Percentiles rank a stretch among this genome's conserved stretches.
Conservation (phyloP, 768 basidiomycete genomes). For the Agaricus blazei region DNA sequence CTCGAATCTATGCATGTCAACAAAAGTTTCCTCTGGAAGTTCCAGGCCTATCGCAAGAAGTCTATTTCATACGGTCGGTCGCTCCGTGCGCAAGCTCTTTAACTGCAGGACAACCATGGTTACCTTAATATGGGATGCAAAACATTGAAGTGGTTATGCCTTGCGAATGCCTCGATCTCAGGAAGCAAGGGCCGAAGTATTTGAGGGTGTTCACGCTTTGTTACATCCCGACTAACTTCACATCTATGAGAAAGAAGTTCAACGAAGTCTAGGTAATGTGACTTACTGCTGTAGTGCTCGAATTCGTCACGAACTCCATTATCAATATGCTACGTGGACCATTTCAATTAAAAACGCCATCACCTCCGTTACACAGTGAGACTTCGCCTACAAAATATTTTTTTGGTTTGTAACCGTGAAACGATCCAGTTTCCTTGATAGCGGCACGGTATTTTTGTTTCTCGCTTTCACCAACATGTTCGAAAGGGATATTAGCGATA, state of each 20-base stretch:
- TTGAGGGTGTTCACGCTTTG: slow-evolving; percentile 43
- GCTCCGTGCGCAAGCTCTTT: neutral
- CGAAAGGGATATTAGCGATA: slow-evolving; percentile 43
- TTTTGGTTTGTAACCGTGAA: slow-evolving; percentile 51
- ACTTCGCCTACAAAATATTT: slow-evolving; percentile 41
- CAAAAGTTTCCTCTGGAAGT: slow-evolving; percentile 47
- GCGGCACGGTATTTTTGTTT: slow-evolving; percentile 33
- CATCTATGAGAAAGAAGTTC: neutral
- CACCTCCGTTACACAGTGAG: too few species aligned
- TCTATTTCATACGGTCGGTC: slow-evolving; percentile 18
- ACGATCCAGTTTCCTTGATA: slow-evolving; percentile 40
- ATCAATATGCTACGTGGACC: slow-evolving; percentile 44
- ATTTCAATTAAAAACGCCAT: neutral
- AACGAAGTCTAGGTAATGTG: too few species aligned
- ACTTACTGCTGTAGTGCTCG: slow-evolving; percentile 58
- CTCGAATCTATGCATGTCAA: slow-evolving; percentile 42
- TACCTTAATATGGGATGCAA: slow-evolving; percentile 44
- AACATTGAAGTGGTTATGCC: slow-evolving; percentile 47
- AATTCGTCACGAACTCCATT: slow-evolving; percentile 59
- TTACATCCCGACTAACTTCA: slow-evolving; percentile 46
- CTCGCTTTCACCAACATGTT: slow-evolving; percentile 34
- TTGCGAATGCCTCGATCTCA: slow-evolving; percentile 45
- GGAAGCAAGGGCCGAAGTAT: slow-evolving; percentile 44
- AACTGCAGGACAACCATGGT: neutral
- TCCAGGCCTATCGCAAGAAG: slow-evolving; percentile 48